Evolutionary conservation across 768 basidiomycete genomes (phyloP).

Genomic region (Pleurotus pulmonarius): DNA sequence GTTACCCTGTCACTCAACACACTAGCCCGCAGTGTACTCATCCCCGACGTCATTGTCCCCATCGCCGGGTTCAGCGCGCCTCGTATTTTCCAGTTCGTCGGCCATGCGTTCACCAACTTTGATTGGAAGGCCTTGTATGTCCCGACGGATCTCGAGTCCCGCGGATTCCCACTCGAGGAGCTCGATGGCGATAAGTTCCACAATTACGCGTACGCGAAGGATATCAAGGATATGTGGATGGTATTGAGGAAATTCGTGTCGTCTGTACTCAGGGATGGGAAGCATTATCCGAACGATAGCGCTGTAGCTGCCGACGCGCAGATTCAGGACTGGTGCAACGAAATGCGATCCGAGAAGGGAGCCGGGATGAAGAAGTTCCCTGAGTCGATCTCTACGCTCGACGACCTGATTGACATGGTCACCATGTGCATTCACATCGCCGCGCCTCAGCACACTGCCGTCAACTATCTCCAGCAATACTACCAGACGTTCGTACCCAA

Average conservation of each 20-base stretch:
- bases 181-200: conserved; percentile 21
- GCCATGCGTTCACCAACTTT: conserved; percentile 19
- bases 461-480: conserved; percentile 30
- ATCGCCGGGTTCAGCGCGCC: conserved; percentile 14
- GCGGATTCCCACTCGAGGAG: conserved; percentile 23
- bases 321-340: conserved; percentile 17
- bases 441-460: conserved; percentile 27
- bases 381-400: conserved; percentile 16
- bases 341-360: conserved; percentile 16
- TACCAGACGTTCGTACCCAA: conserved; percentile 29
- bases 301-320: conserved; percentile 17
- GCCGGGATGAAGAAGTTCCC: conserved; percentile 22
- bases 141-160: conserved; percentile 21
- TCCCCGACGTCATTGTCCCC: conserved; percentile 20
- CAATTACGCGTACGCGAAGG: conserved; percentile 24
- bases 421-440: conserved; percentile 30
- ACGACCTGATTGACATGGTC: conserved; percentile 22
- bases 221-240: conserved; percentile 20
- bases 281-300: conserved; percentile 15
- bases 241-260: conserved; percentile 21
- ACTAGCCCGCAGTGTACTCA: conserved; percentile 18
- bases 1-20: conserved; percentile 24
- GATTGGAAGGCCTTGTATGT: conserved; percentile 22
- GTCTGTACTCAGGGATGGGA: conserved; percentile 10
- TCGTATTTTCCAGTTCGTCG: conserved; percentile 15